phyloP scores from a whole-genome alignment of 2,329 filamentous ascomycete genomes.

The Endocalyx cinctus region DNA sequence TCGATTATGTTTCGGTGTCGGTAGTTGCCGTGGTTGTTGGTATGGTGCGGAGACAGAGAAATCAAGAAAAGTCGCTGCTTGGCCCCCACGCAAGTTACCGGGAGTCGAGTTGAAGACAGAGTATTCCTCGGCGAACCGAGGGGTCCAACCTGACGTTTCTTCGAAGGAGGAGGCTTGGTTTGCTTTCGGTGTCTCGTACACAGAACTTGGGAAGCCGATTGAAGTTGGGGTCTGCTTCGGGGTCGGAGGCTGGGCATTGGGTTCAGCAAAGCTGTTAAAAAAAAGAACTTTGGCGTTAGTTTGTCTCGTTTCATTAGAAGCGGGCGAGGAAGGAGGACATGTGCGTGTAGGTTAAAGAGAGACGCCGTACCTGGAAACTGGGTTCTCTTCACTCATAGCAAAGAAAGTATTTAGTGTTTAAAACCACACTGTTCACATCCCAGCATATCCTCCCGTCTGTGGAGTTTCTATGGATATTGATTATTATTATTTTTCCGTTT shows the following conservation, averaged over 20 bases:
- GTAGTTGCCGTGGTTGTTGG: too few relatives aligned
- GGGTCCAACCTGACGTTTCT: conserved; percentile 52
- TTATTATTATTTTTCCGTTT: too few relatives aligned
- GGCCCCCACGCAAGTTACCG: conserved; percentile 49
- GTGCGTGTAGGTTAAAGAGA: too few relatives aligned
- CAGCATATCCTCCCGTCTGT: too few relatives aligned
- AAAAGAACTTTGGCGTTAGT: conserved; percentile 11
- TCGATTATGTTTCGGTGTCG: conserved; percentile 39
- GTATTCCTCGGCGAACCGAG: conserved; percentile 60
- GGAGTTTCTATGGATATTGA: too few relatives aligned
- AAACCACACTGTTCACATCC: too few relatives aligned
- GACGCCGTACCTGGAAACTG: conserved; percentile 52
- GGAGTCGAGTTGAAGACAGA: conserved; percentile 63
- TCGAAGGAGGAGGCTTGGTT: conserved; percentile 42
- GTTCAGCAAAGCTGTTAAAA: conserved; percentile 54
- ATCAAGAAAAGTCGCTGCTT: conserved; percentile 41
- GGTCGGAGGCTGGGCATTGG: conserved; percentile 57
- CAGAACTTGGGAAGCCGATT: conserved; percentile 47
- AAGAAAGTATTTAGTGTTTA: too few relatives aligned
- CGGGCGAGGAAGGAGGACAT: too few relatives aligned
- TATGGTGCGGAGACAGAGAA: conserved; percentile 35
- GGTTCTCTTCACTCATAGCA: conserved; percentile 63
- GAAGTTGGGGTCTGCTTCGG: conserved; percentile 55
- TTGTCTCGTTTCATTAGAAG: too few relatives aligned
- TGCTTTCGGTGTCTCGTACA: conserved; percentile 53